Base-by-base conservation (phyloP, 345 rosid species). In the Populus pruinosa region DNA sequence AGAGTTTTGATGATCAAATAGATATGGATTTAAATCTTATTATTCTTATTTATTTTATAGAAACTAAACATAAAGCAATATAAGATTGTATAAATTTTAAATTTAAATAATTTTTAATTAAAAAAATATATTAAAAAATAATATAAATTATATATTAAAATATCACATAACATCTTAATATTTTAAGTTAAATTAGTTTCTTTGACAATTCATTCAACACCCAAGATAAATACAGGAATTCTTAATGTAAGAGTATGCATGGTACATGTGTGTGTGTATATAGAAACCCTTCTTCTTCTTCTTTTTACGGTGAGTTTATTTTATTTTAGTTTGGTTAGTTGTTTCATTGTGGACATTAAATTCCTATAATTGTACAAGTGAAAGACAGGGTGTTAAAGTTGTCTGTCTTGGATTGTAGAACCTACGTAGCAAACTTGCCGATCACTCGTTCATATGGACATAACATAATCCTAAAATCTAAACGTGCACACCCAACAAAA, bases 61-160 rank as follows among this genome's bases (percentile, higher is more conserved):
- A 31, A 31, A 31, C 3, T 31, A 31, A 31, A 31, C 33, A 31
- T 0, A 31, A 31, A 31, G 0, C 5, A 33, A 0, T 33, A 4
- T 33, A 33, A 0, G 0, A 0, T 0, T 33, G 0, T 4, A 0
- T 0, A 33, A 33, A 4, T 33, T 33, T 33, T 0, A 33, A 33
- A 4, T 33, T 33, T 0, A 33, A 33, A 33, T 0, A 4, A 4
- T 0, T 4, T 33, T 33, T 0, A 33, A 0, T 4, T 33, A 0
- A 4, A 4, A 33, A 4, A 33, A 4, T 33, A 0, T 33, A 0
- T 33, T 33, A 33, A 0, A 33, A 33, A 33, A 33, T 33, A 33
- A 33, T 33, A 33, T 33, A 33, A 33, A 33, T 33, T 4, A 33
- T 33, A 33, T 33, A 33, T 4, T 33, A 0, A 33, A 4, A 33